Percentiles rank a stretch among this genome's conserved stretches.
phyloP scores from a whole-genome alignment of 164 flowering plant genomes.

The Buxus sempervirens region DNA sequence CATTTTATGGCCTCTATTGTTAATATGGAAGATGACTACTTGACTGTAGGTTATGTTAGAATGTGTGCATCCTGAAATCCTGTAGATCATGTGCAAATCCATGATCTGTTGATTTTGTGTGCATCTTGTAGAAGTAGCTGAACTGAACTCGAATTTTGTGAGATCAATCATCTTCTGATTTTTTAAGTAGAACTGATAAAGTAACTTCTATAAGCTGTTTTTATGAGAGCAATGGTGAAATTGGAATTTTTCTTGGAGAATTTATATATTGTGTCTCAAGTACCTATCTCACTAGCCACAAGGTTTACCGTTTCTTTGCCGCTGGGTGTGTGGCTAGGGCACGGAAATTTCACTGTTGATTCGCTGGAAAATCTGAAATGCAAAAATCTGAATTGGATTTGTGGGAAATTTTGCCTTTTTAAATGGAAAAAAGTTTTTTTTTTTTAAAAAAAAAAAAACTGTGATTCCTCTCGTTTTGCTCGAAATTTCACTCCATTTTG shows the following conservation, averaged over 20 bases:
- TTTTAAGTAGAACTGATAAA: background rate
- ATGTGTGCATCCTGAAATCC: background rate
- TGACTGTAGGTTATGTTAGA: background rate
- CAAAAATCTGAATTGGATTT: no score
- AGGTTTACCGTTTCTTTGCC: no score
- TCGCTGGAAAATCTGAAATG: no score
- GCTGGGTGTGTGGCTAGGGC: no score
- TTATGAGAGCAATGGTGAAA: no score
- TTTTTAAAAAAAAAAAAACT: no score
- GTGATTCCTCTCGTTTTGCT: no score
- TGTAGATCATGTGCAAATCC: background rate
- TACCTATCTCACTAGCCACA: background rate
- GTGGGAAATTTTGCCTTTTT: no score
- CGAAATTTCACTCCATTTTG: no score
- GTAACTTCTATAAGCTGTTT: background rate
- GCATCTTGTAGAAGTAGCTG: background rate
- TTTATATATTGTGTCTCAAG: background rate
- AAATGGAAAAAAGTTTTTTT: no score
- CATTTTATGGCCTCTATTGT: background rate
- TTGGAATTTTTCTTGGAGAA: background rate
- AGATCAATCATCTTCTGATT: background rate
- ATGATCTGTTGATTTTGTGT: no score
- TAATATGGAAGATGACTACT: background rate
- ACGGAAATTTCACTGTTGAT: no score
- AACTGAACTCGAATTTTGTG: background rate